These are phyloP conservation scores for Pythium utonaiense DNA, from an alignment of 352 stramenopile species.

Conservation along the genomic window DNA sequence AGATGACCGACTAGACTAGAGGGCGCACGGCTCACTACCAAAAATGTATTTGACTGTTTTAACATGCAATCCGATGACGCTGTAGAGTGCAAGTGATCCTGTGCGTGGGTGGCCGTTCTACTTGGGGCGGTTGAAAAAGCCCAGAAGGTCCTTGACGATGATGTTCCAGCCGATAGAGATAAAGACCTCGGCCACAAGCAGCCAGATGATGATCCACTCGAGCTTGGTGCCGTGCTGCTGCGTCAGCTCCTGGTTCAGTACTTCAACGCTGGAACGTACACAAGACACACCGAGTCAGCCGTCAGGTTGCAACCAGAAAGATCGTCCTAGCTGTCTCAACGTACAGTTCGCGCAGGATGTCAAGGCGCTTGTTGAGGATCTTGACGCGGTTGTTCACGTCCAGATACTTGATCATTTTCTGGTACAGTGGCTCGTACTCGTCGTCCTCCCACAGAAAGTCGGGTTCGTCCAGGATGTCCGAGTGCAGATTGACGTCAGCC, in stretches of 20 bases:
- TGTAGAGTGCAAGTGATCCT: neutral
- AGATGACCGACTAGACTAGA: too few relatives aligned
- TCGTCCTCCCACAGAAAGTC: conserved; percentile 93
- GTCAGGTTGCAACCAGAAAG: too few relatives aligned
- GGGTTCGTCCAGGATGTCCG: conserved; percentile 91
- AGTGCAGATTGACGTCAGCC: conserved; percentile 92
- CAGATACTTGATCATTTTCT: conserved; percentile 89
- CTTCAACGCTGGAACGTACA: conserved; percentile 60
- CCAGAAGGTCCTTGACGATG: conserved; percentile 74
- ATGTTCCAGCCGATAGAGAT: conserved; percentile 84
- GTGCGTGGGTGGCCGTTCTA: too few relatives aligned
- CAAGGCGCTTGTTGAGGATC: conserved; percentile 92
- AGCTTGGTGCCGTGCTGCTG: conserved; percentile 86
- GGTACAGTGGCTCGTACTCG: conserved; percentile 89
- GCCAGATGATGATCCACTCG: conserved; percentile 94
- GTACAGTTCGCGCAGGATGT: conserved; percentile 90
- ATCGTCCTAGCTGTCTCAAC: too few relatives aligned
- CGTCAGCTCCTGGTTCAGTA: conserved; percentile 88
- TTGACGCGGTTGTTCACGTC: conserved; percentile 89
- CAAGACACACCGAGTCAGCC: too few relatives aligned
- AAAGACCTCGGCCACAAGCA: conserved; percentile 86
- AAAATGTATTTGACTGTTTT: conserved; percentile 19
- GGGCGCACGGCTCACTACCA: too few relatives aligned
- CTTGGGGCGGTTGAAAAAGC: conserved; percentile 47
- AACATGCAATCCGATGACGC: neutral